Evolutionary conservation across 768 basidiomycete genomes (phyloP), one percentile per base, ranked within the genome.

Genomic region (Rhodosporidiobolus sp.): DNA sequence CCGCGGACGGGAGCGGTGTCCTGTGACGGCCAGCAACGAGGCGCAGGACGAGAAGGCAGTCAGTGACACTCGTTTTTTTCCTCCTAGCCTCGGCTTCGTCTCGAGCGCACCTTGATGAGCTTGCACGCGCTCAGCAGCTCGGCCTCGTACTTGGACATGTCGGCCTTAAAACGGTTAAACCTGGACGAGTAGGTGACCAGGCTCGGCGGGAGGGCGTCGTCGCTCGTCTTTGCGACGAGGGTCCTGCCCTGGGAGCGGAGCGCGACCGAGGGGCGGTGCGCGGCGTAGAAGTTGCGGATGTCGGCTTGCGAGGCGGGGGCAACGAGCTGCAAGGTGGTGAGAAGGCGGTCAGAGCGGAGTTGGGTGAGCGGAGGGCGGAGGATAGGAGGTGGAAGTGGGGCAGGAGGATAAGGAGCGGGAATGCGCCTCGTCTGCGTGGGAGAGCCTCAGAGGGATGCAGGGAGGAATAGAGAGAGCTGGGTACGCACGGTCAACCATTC

Each of bases 41-140:
- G n/a, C n/a, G n/a, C n/a, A n/a, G n/a, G 26, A 24, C 26, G 32
- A 34, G 22, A 17, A 48, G 4, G 20, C 35, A 3, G n/a, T n/a
- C n/a, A n/a, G n/a, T n/a, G n/a, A n/a, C n/a, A n/a, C n/a, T n/a
- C n/a, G n/a, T n/a, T n/a, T n/a, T n/a, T n/a, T n/a, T n/a, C n/a
- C n/a, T n/a, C n/a, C n/a, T n/a, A n/a, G n/a, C n/a, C n/a, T n/a
- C n/a, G n/a, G n/a, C n/a, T n/a, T n/a, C n/a, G n/a, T n/a, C n/a
- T n/a, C n/a, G n/a, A 14, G 38, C 61, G 50, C 61, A 63, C 62
- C 17, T 34, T 38, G 24, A 63, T 63, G n/a, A 53, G 14, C 3
- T 17, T 16, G 52, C 62, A 63, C 14, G 22, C 26, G 26, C n/a
- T 11, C 34, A 4, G n/a, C 50, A 63, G 38, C 49, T 38, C 26